phyloP scores from a whole-genome alignment of 2,329 filamentous ascomycete genomes.

The Fusarium circinatum region DNA sequence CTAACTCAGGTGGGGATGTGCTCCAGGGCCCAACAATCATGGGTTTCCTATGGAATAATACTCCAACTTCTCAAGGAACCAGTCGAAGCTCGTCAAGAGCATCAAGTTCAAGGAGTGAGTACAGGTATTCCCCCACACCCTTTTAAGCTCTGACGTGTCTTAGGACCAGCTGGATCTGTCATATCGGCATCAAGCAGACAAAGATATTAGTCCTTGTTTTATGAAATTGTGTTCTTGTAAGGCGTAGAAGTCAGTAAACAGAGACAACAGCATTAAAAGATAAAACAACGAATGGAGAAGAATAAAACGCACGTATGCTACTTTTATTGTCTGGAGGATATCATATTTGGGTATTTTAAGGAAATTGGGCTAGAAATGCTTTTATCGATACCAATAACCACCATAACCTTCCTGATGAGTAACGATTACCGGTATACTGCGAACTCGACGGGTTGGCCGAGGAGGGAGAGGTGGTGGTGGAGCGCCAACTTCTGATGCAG shows the following conservation, averaged over 20 bases:
- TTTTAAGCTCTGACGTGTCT: constrained; percentile 45
- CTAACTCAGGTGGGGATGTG: constrained; percentile 42
- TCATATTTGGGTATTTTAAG: constrained; percentile 27
- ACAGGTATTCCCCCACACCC: constrained; percentile 8
- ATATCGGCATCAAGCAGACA: constrained; percentile 31
- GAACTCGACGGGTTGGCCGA: constrained; percentile 39
- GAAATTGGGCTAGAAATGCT: constrained; percentile 17
- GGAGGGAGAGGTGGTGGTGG: constrained; percentile 42
- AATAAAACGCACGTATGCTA: constrained; percentile 20
- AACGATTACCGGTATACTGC: constrained; percentile 46
- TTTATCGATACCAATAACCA: constrained; percentile 37
- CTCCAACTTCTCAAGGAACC: constrained; percentile 28
- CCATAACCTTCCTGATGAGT: constrained; percentile 43
- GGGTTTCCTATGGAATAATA: constrained; percentile 49
- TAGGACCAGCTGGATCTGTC: constrained; percentile 37
- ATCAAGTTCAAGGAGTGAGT: constrained; percentile 45
- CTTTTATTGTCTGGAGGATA: constrained; percentile 22
- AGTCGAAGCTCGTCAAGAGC: constrained; percentile 35
- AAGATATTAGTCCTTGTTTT: constrained; percentile 22
- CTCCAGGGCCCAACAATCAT: constrained; percentile 48
- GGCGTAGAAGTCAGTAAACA: constrained; percentile 11
- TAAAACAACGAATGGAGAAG: not conserved
- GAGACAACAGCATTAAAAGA: not conserved
- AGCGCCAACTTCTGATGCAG: constrained; percentile 39
- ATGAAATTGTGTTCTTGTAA: not conserved